Evolutionary conservation across 1,284 basidiomycete species (phyloP), one percentile per base, ranked within the genome.

Genomic region (Fomitopsis palustris): DNA sequence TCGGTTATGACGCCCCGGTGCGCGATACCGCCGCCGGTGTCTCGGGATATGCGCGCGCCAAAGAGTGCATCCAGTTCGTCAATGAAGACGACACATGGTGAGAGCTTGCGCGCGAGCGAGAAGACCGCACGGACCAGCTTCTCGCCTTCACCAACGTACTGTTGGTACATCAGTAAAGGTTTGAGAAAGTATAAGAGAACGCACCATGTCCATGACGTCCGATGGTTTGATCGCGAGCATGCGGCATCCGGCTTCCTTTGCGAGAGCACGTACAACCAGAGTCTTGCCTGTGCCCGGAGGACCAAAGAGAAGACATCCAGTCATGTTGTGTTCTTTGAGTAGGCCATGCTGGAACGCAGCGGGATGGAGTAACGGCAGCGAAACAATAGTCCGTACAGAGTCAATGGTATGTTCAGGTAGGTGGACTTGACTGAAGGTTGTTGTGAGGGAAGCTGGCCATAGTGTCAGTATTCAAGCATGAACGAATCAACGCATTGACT

Each of bases 11-110:
- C 84, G 27, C 89, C 88, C 63, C 92, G 84, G 74, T 93, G 95
- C 31, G 90, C 95, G 72, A 90, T 85, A 61, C 78, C 89, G 62
- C 93, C 88, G 6, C 92, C 93, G 56, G 87, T 87, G 61, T 93
- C 92, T 23, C 92, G 84, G 53, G 90, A 90, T 65, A 88, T 86
- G 25, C 96, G 88, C 29, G 95, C 93, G 31, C 93, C 93, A 64
- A 98, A 95, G 1, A 98, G 81, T 1, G 93, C 93, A 70, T 98
- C 96, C 57, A 98, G 92, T 74, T 98, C 96, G 73, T 98, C 96
- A 61, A 98, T 81, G 77, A 98, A 98, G 56, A 98, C 86, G 55
- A 98, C 94, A 66, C 95, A 96, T 0, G 96, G 96, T 2, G 95
- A 92, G 17, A 97, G 76, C 42, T 86, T 83, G 31, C 95, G 84